Evolutionary conservation across 106 monocot species (phyloP), one percentile per base, ranked within the genome.

Genomic region (Apostasia shenzhenica): DNA sequence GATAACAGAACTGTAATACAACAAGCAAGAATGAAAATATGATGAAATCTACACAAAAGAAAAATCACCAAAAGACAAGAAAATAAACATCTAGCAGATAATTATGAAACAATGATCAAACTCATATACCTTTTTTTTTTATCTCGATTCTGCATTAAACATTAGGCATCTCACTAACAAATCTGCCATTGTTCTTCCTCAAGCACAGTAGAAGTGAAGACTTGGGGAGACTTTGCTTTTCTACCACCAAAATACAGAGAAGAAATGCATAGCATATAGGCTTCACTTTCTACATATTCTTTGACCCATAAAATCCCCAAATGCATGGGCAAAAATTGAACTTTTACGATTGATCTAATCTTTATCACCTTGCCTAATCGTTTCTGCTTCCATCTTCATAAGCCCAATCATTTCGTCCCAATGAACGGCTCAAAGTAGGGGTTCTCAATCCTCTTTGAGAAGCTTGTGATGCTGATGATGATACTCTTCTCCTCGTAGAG

Each of bases 351-450:
- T 40, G 39, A 2, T 62, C 8, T 40, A 0, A 5, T 62, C 44
- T 62, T 62, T 8, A 62, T 44, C 62, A 62, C 41, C 62, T 62
- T 40, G 45, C 44, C 41, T 43, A 40, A 1, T 62, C 62, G 45
- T 13, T 67, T 47, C 75, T 58, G 54, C 4, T 60, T 40, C 59
- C 48, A 58, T 75, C 75, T 48, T 75, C 75, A 58, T 41, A 67
- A 37, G 75, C 44, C 65, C 63, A 73, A 54, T 40, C 44, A 62
- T 45, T 9, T 6, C 47, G 55, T 48, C 39, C 5, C 46, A 14
- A 54, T 11, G 48, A 59, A 48, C 47, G 6, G 5, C 61, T 58
- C 43, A 69, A 48, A 0, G 69, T 54, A 1, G 74, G 41, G 12
- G 26, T 55, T 49, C 59, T 62, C 74, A 41, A 37, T 41, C 14